Percentiles rank a stretch among this genome's conserved stretches.
phyloP scores from a whole-genome alignment of 2,329 filamentous ascomycete species.

The Ophiostoma quercus region DNA sequence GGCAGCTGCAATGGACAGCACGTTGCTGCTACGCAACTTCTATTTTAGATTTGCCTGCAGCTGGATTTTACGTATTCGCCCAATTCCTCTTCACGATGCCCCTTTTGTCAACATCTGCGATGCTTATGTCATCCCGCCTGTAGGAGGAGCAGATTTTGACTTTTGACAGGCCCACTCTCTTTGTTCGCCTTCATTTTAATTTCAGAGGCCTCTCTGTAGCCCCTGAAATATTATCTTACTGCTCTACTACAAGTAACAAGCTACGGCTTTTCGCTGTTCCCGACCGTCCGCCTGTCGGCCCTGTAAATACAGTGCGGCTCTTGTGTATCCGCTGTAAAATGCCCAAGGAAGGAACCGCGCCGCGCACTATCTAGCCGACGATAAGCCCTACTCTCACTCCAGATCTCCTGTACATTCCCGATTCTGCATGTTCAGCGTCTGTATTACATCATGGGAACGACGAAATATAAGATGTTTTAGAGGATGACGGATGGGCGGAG shows the following conservation, averaged over 20 bases:
- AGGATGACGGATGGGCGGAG: not conserved
- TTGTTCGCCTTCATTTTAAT: not conserved
- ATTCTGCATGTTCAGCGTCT: not conserved
- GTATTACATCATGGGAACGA: not conserved
- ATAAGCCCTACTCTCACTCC: not conserved
- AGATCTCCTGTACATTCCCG: not conserved
- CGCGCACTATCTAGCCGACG: conserved; percentile 10
- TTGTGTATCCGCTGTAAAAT: not conserved
- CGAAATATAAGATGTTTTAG: not conserved
- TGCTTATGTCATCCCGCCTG: not conserved
- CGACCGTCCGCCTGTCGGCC: not conserved
- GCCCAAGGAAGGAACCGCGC: not conserved
- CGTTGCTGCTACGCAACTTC: not conserved
- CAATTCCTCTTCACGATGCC: not conserved
- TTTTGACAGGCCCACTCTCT: conserved; percentile 2
- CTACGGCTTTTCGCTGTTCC: conserved; percentile 1
- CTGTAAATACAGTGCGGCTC: not conserved
- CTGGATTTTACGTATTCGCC: not conserved
- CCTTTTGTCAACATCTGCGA: not conserved
- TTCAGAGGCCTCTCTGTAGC: not conserved
- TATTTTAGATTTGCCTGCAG: not conserved
- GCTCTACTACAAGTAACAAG: too few species aligned
- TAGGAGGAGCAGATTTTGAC: not conserved
- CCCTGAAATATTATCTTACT: too few species aligned
- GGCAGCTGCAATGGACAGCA: not conserved